Base-by-base conservation (phyloP, 805 yeast genomes). In the Metschnikowia dekortorum region DNA sequence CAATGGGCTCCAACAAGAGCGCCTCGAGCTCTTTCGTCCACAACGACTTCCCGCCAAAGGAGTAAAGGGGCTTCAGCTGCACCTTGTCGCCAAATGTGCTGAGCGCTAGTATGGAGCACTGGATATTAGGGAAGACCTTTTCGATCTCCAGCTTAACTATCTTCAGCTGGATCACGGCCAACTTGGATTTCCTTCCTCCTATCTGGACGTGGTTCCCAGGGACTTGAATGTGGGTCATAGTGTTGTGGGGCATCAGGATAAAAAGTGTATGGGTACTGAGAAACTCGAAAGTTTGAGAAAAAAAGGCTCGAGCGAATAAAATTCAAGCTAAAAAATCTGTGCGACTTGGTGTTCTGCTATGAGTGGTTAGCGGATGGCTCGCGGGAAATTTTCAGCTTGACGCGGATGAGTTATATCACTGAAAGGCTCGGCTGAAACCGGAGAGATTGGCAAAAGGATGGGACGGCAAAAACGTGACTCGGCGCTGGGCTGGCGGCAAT, bases 11-110 rank as follows among this genome's bases (percentile, higher is more conserved):
- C 56, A 86, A 76, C 37, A 92, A 71, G 44, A 90, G 71, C 26
- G 83, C 84, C 69, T 94, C 99, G 50, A 94, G 75, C 68, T 94
- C 99, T 63, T 88, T 87, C 2, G 99, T 94, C 99, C 99, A 94
- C 26, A 94, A 68, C 0, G 97, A 83, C 66, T 94, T 94, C 28
- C 99, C 99, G 39, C 97, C 98, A 69, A 94, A 94, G 4, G 96
- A 81, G 67, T 92, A 94, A 45, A 94, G 74, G 7, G 99, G 97
- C 64, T 82, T 84, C 62, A 78, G 80, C 63, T 83, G 94, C 31
- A 87, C 84, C 63, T 88, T 86, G 71, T 94, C 99, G 28, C 98
- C 99, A 34, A 94, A 74, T 1, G 99, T 92, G 47, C 85, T 79
- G 36, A 89, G 76, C 3, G 96, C 91, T 10, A 87, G 69, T 22